Evolutionary conservation across 164 flowering plant species (phyloP).

Genomic region (Dillenia suffruticosa): DNA sequence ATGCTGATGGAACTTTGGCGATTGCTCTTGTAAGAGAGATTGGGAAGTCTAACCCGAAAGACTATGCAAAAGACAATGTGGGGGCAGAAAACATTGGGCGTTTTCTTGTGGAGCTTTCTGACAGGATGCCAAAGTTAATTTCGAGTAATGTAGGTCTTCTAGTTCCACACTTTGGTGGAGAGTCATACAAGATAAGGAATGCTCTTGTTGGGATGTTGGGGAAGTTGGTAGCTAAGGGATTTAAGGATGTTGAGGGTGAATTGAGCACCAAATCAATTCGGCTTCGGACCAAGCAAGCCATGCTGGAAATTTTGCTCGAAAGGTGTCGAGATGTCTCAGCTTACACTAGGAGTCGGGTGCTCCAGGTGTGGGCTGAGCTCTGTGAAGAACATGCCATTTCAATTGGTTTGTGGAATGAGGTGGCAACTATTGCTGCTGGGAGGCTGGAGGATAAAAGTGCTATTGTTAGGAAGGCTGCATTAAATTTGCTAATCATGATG

Average conservation of each 20-base stretch:
- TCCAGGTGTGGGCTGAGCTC: conserved; percentile 97
- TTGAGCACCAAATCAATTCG: conserved; percentile 69
- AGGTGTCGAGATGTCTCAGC: conserved; percentile 94
- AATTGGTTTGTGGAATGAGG: conserved; percentile 96
- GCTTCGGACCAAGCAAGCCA: conserved; percentile 89
- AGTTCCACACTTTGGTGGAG: conserved; percentile 95
- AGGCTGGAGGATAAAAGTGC: conserved; percentile 96
- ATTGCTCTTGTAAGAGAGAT: conserved; percentile 71
- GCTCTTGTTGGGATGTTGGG: conserved; percentile 92
- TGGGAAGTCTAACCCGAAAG: conserved; percentile 83
- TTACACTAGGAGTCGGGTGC: conserved; percentile 92
- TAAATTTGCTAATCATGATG: conserved; percentile 84
- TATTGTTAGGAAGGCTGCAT: conserved; percentile 90
- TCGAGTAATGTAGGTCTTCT: conserved; percentile 79
- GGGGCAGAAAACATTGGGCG: conserved; percentile 97
- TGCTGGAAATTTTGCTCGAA: conserved; percentile 91
- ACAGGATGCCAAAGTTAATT: conserved; percentile 71
- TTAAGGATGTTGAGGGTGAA: conserved; percentile 79
- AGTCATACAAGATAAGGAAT: conserved; percentile 94
- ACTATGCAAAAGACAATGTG: conserved; percentile 73
- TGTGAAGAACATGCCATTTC: conserved; percentile 92
- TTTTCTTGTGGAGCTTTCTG: conserved; percentile 90
- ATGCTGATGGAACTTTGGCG: conserved; percentile 81
- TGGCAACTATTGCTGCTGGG: conserved; percentile 84
- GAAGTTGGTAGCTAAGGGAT: conserved; percentile 79